Percentiles rank a stretch among this genome's conserved stretches.
These are phyloP conservation scores for Sarcodon sp. DNA, from an alignment of 768 basidiomycete genomes.

Conservation along the genomic window DNA sequence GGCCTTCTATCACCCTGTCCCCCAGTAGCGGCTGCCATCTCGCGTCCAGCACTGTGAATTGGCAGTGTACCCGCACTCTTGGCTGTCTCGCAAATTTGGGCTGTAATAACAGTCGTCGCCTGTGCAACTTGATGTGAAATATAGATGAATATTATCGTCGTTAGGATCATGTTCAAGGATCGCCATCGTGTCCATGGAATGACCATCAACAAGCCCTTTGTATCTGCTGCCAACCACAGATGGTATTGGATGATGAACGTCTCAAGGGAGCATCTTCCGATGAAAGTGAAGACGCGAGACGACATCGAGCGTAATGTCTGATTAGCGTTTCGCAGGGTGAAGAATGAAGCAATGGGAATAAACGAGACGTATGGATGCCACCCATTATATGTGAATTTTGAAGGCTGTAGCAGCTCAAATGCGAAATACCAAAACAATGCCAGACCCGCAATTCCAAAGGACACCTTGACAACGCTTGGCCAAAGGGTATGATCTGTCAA, in stretches of 20 bases:
- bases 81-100: constrained; percentile 32
- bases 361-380: constrained; percentile 80
- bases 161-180: constrained; percentile 65
- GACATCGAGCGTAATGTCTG: constrained; percentile 55
- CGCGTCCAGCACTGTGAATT: constrained; percentile 1
- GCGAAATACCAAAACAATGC: constrained; percentile 66
- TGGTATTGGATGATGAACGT: constrained; percentile 89
- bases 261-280: constrained; percentile 83
- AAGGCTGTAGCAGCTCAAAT: constrained; percentile 66
- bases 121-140: constrained; percentile 64
- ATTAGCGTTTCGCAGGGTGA: constrained; percentile 65
- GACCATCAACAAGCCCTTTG: constrained; percentile 68
- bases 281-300: constrained; percentile 61
- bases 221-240: constrained; percentile 76
- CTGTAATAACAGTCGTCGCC: constrained; percentile 64
- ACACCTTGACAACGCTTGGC: constrained; percentile 35
- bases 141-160: constrained; percentile 70
- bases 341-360: constrained; percentile 70
- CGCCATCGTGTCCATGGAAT: constrained; percentile 66
- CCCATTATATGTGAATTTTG: constrained; percentile 76
- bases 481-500: constrained; percentile 61
- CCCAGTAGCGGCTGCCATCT: constrained; percentile 1
- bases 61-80: constrained; percentile 15
- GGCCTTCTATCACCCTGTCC: not conserved
- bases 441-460: constrained; percentile 36